Evolutionary conservation across 768 basidiomycete genomes (phyloP).

Genomic region (Boletus rex-veris): DNA sequence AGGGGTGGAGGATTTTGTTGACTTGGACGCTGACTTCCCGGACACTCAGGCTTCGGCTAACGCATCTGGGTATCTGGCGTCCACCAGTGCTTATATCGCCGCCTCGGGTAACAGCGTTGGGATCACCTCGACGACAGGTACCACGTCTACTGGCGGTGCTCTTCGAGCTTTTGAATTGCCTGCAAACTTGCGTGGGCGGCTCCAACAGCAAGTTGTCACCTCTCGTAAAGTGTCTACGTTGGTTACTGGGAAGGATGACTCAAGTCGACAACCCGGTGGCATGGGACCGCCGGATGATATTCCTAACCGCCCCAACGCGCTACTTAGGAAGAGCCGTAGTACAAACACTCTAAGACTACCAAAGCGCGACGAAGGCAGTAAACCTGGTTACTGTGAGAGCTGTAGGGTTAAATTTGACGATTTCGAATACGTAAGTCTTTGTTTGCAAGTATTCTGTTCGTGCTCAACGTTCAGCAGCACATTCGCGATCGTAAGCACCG

Average conservation of each 20-base stretch:
- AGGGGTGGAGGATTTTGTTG: conserved; percentile 41
- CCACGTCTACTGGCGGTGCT: conserved; percentile 60
- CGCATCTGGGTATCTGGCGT: conserved; percentile 69
- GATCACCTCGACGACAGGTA: conserved; percentile 88
- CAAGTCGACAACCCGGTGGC: conserved; percentile 28
- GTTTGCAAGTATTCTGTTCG: background rate
- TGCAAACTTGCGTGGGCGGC: conserved; percentile 48
- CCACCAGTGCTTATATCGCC: conserved; percentile 65
- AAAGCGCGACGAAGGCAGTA: conserved; percentile 79
- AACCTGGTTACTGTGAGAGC: conserved; percentile 97
- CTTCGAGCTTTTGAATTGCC: conserved; percentile 50
- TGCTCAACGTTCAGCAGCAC: conserved; percentile 50
- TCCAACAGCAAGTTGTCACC: conserved; percentile 66
- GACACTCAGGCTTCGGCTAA: conserved; percentile 51
- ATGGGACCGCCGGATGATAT: conserved; percentile 72
- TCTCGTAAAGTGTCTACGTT: conserved; percentile 48
- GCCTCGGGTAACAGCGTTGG: conserved; percentile 95
- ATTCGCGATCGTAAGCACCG: conserved; percentile 68
- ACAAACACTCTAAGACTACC: conserved; percentile 74
- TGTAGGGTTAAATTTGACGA: conserved; percentile 88
- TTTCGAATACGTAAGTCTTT: conserved; percentile 62
- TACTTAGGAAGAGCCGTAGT: conserved; percentile 72
- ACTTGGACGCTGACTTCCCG: conserved; percentile 37
- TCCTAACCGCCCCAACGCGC: conserved; percentile 46
- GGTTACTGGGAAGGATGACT: conserved; percentile 25